These are phyloP conservation scores for Pyricularia grisea DNA, from an alignment of 2,329 filamentous ascomycete species.

Conservation along the genomic window DNA sequence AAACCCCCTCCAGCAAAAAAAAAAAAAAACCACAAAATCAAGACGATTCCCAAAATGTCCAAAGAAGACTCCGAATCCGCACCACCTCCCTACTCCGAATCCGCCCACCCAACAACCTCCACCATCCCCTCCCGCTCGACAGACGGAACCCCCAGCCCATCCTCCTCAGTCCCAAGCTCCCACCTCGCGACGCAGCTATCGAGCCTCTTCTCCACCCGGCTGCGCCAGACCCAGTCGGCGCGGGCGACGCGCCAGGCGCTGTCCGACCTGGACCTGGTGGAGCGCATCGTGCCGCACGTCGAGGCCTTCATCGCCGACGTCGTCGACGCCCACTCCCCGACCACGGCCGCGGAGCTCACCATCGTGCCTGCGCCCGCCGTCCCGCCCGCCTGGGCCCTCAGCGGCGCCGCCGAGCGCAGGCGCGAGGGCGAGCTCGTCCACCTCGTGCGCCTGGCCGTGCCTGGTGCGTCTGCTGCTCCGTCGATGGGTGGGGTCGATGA, in stretches of 20 bases:
- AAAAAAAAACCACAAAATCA: neutral
- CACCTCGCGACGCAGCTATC: slow-evolving; percentile 22
- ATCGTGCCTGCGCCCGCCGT: slow-evolving; percentile 34
- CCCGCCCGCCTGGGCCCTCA: slow-evolving; percentile 23
- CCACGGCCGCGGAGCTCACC: slow-evolving; percentile 32
- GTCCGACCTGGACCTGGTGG: slow-evolving; percentile 27
- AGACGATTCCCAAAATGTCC: neutral
- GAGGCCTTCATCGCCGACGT: slow-evolving; percentile 31
- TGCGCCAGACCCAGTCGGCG: slow-evolving; percentile 23
- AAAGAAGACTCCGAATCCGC: neutral
- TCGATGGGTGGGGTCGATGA: neutral
- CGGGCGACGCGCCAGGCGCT: slow-evolving; percentile 23
- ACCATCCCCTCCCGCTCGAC: slow-evolving; percentile 7
- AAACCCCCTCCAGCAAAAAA: neutral
- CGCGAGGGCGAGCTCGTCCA: slow-evolving; percentile 20
- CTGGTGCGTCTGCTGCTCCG: neutral
- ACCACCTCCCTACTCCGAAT: slow-evolving; percentile 2
- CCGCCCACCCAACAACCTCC: slow-evolving; percentile 4
- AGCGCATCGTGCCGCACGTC: slow-evolving; percentile 29
- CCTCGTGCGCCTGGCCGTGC: slow-evolving; percentile 20
- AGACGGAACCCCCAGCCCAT: neutral
- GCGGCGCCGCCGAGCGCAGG: slow-evolving; percentile 19
- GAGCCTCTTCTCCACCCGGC: slow-evolving; percentile 25
- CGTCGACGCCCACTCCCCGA: slow-evolving; percentile 21
- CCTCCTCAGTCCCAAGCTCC: slow-evolving; percentile 11